phyloP scores from a whole-genome alignment of 305 asterid species.

The Solanum hybrid region DNA sequence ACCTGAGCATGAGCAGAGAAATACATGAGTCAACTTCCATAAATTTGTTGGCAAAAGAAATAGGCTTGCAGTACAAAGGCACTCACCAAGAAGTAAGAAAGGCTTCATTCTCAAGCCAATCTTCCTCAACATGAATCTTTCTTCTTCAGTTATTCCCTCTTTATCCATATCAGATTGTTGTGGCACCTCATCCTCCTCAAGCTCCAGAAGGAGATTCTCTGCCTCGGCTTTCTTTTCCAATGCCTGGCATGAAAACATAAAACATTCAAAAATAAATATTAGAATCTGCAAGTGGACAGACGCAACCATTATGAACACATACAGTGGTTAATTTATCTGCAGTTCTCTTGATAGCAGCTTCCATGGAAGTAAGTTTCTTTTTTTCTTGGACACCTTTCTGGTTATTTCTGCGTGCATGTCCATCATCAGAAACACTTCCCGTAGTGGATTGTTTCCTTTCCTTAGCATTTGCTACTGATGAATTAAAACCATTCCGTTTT shows the following conservation, averaged over 20 bases:
- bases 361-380: constrained; percentile 32
- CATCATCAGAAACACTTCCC: constrained; percentile 29
- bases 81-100: constrained; percentile 81
- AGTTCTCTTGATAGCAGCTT: constrained; percentile 49
- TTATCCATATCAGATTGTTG: constrained; percentile 58
- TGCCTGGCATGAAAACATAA: constrained; percentile 47
- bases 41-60: neutral
- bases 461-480: constrained; percentile 11
- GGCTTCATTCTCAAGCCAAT: constrained; percentile 86
- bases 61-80: constrained; percentile 6
- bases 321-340: constrained; percentile 52
- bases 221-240: constrained; percentile 67
- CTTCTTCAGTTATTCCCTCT: constrained; percentile 96
- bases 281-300: constrained; percentile 6
- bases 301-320: constrained; percentile 22
- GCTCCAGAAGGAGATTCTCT: constrained; percentile 65
- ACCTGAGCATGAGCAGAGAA: constrained; percentile 36
- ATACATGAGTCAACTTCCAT: neutral
- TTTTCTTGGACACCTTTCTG: constrained; percentile 20
- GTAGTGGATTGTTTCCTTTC: constrained; percentile 13
- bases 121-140: constrained; percentile 86
- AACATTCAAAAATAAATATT: constrained; percentile 6
- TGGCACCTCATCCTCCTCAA: constrained; percentile 46
- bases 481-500: constrained; percentile 17
- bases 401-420: constrained; percentile 20